Evolutionary conservation across 768 basidiomycete genomes (phyloP).

Genomic region (Mycena rosella): DNA sequence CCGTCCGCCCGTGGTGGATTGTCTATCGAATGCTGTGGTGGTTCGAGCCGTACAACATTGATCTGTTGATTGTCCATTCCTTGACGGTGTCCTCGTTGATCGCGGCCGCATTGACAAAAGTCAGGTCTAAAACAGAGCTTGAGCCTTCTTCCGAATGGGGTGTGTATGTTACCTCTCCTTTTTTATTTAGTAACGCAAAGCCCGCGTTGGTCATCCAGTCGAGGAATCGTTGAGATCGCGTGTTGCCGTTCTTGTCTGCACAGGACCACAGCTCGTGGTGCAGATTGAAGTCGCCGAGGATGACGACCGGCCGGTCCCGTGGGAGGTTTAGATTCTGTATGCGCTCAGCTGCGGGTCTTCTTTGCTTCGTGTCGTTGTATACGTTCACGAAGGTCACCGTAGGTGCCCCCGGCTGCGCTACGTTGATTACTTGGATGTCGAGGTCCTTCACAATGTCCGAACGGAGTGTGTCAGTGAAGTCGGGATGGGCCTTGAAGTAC

Average conservation of each 20-base stretch:
- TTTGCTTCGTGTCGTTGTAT: constrained; percentile 40
- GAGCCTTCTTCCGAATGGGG: constrained; percentile 1
- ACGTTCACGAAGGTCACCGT: constrained; percentile 41
- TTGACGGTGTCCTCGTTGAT: not conserved
- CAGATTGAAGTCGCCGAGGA: constrained; percentile 8
- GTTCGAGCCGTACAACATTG: constrained; percentile 18
- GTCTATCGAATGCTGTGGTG: not conserved
- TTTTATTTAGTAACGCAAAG: not conserved
- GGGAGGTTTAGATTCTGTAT: not conserved
- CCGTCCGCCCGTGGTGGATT: not conserved
- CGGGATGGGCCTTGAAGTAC: constrained; percentile 31
- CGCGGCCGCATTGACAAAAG: not conserved
- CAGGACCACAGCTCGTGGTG: constrained; percentile 19
- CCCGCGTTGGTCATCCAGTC: constrained; percentile 4
- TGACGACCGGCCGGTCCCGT: not conserved
- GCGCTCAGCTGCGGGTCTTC: not conserved
- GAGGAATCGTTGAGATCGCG: not conserved
- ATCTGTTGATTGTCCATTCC: not conserved
- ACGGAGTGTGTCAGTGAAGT: constrained; percentile 41
- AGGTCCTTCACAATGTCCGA: constrained; percentile 41
- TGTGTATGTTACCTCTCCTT: constrained; percentile 8
- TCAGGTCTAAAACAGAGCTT: constrained; percentile 15
- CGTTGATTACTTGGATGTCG: constrained; percentile 42
- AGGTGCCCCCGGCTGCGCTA: constrained; percentile 32
- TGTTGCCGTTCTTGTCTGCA: not conserved